Conservation (phyloP, 306 rosid genomes). For the Argentina anserina region DNA sequence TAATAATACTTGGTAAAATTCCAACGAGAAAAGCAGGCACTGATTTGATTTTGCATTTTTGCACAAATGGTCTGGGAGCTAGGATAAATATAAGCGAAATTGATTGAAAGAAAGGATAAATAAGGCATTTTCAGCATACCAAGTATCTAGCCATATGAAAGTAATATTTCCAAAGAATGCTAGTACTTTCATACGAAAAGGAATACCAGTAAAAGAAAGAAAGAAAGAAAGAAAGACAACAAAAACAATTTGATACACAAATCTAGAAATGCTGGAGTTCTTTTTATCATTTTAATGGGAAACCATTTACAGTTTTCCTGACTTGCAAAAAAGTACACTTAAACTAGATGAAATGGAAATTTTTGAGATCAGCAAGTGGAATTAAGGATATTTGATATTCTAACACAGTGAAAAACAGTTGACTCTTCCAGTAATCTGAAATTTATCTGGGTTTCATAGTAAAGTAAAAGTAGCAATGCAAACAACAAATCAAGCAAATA, state of each 20-base stretch:
- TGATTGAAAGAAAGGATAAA: not conserved
- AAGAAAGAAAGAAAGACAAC: too few species aligned
- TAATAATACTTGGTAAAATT: not conserved
- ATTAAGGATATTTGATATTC: too few species aligned
- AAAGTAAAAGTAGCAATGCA: not conserved
- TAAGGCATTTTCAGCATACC: not conserved
- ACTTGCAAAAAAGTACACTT: not conserved
- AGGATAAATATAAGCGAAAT: not conserved
- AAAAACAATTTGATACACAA: not conserved
- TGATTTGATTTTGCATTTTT: not conserved
- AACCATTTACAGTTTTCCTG: not conserved
- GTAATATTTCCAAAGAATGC: not conserved
- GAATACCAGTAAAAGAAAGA: not conserved
- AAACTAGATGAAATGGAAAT: not conserved
- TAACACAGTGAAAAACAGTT: not conserved
- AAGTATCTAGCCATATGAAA: not conserved
- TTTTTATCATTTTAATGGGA: not conserved
- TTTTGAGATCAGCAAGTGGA: not conserved
- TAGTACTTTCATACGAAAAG: not conserved
- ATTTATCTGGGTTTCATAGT: not conserved
- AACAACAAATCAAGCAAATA: not conserved
- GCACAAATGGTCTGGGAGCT: not conserved
- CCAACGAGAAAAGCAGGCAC: not conserved
- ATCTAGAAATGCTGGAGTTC: not conserved
- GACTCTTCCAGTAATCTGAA: not conserved